phyloP scores from a whole-genome alignment of 306 rosid genomes.

The Medicago truncatula region MtrunA17r5.0-ANR NC_053045.1:720001-720500 shows the following conservation, averaged over 20 bases:
- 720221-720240: no score
- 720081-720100: no score
- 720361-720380: slow-evolving; percentile 33
- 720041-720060: no score
- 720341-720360: slow-evolving; percentile 33
- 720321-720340: slow-evolving; percentile 23
- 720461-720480: slow-evolving; percentile 26
- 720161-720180: no score
- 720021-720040: slow-evolving; percentile 7
- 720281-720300: slow-evolving; percentile 31
- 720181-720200: no score
- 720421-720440: slow-evolving; percentile 45
- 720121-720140: no score
- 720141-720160: no score
- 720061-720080: no score
- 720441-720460: slow-evolving; percentile 35
- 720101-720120: no score
- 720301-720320: slow-evolving; percentile 44
- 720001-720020: not conserved
- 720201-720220: no score
- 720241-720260: no score
- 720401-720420: slow-evolving; percentile 45
- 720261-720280: slow-evolving; percentile 31
- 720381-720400: slow-evolving; percentile 31
- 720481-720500: slow-evolving; percentile 44